Conservation (phyloP, 2,329 filamentous ascomycete genomes). For the Waltergamsia citrina region DNA sequence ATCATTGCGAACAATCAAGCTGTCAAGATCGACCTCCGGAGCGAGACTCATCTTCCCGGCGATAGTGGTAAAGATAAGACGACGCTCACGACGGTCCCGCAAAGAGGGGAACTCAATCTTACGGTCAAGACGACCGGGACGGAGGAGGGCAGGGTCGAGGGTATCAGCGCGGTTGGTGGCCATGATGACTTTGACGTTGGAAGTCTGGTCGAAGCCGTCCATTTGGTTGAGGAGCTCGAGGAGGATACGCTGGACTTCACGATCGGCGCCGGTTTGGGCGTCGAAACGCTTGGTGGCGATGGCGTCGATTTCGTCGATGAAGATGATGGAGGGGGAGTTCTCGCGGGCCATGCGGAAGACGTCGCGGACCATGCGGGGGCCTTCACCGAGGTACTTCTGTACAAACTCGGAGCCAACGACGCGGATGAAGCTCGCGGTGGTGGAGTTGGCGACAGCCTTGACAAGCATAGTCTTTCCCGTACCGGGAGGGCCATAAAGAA, state of each 20-base stretch:
- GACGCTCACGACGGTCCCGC: slow-evolving; percentile 85
- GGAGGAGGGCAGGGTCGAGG: slow-evolving; percentile 85
- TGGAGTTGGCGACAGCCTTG: slow-evolving; percentile 97
- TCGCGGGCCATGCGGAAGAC: slow-evolving; percentile 98
- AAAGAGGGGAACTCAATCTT: slow-evolving; percentile 99
- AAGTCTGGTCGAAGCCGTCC: slow-evolving; percentile 98
- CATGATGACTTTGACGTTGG: slow-evolving; percentile 99
- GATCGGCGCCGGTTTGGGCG: slow-evolving; percentile 92
- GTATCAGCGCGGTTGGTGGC: slow-evolving; percentile 98
- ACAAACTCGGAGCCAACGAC: slow-evolving; percentile 98
- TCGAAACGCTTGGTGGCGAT: slow-evolving; percentile 99
- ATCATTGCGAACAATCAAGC: slow-evolving; percentile 92
- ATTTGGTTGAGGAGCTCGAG: slow-evolving; percentile 98
- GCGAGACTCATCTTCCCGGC: slow-evolving; percentile 94
- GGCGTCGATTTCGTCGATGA: slow-evolving; percentile 98
- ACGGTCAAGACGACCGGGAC: slow-evolving; percentile 88
- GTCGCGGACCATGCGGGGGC: slow-evolving; percentile 96
- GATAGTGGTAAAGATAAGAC: slow-evolving; percentile 96
- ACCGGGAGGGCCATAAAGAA: slow-evolving; percentile 92
- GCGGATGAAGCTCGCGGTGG: slow-evolving; percentile 95
- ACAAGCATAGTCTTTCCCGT: slow-evolving; percentile 97
- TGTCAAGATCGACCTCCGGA: slow-evolving; percentile 93
- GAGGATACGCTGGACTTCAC: slow-evolving; percentile 96
- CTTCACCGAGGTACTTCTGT: slow-evolving; percentile 96
- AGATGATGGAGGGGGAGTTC: slow-evolving; percentile 97